Percentiles rank a stretch among this genome's conserved stretches.
phyloP scores from a whole-genome alignment of 1,139 yeast genomes.

The Debaryomycetaceae sp. region DNA sequence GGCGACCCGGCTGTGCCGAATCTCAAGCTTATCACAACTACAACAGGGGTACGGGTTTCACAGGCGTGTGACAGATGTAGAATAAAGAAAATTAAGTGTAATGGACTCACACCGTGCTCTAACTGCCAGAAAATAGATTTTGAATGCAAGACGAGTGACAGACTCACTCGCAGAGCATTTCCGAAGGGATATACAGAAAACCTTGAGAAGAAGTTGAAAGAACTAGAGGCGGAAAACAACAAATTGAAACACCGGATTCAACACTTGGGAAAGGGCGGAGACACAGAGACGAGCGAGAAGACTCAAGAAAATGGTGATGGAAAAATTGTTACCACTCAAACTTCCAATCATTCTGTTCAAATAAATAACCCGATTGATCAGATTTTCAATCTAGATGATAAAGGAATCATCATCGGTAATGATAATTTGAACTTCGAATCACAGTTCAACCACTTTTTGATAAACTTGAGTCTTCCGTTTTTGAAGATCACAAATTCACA shows the following conservation, averaged over 20 bases:
- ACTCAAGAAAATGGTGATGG: neutral
- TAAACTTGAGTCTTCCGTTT: slow-evolving; percentile 44
- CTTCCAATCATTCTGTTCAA: slow-evolving; percentile 18
- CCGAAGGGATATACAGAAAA: slow-evolving; percentile 78
- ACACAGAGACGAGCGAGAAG: neutral
- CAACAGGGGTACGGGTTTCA: slow-evolving; percentile 49
- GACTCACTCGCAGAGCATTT: slow-evolving; percentile 66
- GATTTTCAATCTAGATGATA: slow-evolving; percentile 42
- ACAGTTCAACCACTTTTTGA: slow-evolving; percentile 45
- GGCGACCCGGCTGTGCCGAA: slow-evolving; percentile 21
- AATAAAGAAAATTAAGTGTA: slow-evolving; percentile 72
- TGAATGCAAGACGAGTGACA: slow-evolving; percentile 69
- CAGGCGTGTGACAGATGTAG: slow-evolving; percentile 84
- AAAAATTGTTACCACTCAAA: slow-evolving; percentile 5
- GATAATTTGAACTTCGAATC: slow-evolving; percentile 49
- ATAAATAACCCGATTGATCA: slow-evolving; percentile 49
- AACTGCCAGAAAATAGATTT: slow-evolving; percentile 63
- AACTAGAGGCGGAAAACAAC: slow-evolving; percentile 57
- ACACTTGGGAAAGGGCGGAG: slow-evolving; percentile 8
- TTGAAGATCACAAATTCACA: slow-evolving; percentile 47
- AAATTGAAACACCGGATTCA: slow-evolving; percentile 20
- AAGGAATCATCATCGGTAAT: slow-evolving; percentile 47
- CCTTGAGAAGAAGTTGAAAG: slow-evolving; percentile 58
- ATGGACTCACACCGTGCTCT: slow-evolving; percentile 67
- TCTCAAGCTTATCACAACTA: slow-evolving; percentile 39